Conservation (phyloP, 345 rosid genomes). For the Citrus unshiu region DNA sequence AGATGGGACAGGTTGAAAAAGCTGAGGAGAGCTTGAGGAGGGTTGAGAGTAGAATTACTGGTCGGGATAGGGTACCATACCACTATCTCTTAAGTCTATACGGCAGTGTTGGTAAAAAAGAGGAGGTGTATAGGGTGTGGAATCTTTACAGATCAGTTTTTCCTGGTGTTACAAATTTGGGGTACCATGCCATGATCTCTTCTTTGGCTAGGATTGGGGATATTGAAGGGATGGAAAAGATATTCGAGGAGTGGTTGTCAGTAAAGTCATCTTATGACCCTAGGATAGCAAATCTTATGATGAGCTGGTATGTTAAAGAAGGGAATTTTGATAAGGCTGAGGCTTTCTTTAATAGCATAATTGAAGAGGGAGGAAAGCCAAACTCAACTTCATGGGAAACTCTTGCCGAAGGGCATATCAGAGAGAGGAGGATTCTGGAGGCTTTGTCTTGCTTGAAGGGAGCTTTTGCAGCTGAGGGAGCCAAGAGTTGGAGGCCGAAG, state of each 20-base stretch:
- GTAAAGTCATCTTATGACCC: constrained; percentile 69
- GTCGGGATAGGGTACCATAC: constrained; percentile 75
- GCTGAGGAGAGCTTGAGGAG: constrained; percentile 82
- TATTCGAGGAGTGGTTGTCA: constrained; percentile 75
- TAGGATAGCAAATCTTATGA: constrained; percentile 76
- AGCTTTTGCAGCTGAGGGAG: constrained; percentile 54
- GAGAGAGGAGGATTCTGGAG: constrained; percentile 44
- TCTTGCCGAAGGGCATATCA: constrained; percentile 66
- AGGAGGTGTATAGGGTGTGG: constrained; percentile 78
- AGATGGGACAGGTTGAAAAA: constrained; percentile 64
- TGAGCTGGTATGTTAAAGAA: constrained; percentile 57
- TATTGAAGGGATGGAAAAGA: constrained; percentile 70
- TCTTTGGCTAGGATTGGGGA: constrained; percentile 65
- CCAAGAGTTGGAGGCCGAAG: constrained; percentile 72
- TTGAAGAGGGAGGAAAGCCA: constrained; percentile 75
- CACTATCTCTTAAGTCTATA: constrained; percentile 85
- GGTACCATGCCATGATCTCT: constrained; percentile 75
- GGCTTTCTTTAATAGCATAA: constrained; percentile 52
- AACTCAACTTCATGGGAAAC: constrained; percentile 80
- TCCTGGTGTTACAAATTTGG: constrained; percentile 75
- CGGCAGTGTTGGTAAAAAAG: constrained; percentile 65
- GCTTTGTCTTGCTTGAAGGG: constrained; percentile 61
- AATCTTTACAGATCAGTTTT: constrained; percentile 69
- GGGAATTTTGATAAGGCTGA: constrained; percentile 61
- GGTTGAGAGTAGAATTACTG: constrained; percentile 78